Evolutionary conservation across 805 yeast species (phyloP).

Genomic region (Metschnikowia lachancei): DNA sequence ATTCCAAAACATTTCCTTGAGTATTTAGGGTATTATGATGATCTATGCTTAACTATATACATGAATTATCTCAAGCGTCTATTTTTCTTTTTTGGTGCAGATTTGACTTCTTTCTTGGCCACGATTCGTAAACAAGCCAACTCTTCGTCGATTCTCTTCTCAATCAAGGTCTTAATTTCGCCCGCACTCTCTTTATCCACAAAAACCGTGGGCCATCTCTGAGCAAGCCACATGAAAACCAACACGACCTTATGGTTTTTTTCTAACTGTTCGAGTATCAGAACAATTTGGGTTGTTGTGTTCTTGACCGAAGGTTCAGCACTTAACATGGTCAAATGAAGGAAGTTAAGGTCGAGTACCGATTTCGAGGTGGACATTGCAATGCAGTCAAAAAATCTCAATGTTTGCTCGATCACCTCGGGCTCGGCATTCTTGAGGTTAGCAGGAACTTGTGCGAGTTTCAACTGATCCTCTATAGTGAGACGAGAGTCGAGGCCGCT

Average conservation of each 20-base stretch:
- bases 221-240: conserved; percentile 80
- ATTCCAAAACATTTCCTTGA: no score
- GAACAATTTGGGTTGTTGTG: conserved; percentile 22
- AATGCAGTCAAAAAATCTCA: conserved; percentile 49
- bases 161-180: conserved; percentile 68
- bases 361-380: conserved; percentile 53
- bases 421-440: conserved; percentile 31
- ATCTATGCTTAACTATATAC: not conserved
- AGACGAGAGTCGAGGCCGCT: conserved; percentile 24
- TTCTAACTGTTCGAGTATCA: conserved; percentile 45
- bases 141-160: conserved; percentile 55
- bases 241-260: conserved; percentile 63
- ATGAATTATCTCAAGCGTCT: not conserved
- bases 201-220: conserved; percentile 79
- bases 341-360: conserved; percentile 49
- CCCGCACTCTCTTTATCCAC: conserved; percentile 72
- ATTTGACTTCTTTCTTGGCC: conserved; percentile 6
- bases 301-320: conserved; percentile 22
- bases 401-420: conserved; percentile 41
- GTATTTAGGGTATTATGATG: no score
- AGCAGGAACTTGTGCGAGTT: conserved; percentile 63
- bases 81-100: not conserved
- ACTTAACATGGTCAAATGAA: conserved; percentile 26
- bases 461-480: conserved; percentile 55
- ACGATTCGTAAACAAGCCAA: conserved; percentile 25